phyloP scores from a whole-genome alignment of 345 rosid species.

The Populus nigra region DNA sequence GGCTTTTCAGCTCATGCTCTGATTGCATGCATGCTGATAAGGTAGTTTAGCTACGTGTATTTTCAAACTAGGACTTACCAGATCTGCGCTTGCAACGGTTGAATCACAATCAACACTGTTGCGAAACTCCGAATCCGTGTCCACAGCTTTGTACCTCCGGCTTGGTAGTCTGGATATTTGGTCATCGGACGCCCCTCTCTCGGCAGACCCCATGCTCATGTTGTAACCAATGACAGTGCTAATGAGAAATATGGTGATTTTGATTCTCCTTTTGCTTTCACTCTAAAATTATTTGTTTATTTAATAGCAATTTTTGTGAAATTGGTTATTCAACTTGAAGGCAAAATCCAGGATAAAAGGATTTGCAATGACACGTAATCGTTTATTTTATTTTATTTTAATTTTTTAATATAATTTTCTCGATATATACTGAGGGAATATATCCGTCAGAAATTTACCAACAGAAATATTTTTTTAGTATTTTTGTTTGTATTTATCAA shows the following conservation, averaged over 20 bases:
- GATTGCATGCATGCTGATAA: background rate
- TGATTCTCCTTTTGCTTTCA: no score
- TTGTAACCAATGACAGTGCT: conserved; percentile 87
- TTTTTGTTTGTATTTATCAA: no score
- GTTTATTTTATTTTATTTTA: no score
- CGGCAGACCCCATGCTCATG: conserved; percentile 78
- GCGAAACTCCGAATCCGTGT: conserved; percentile 26
- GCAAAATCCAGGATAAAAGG: background rate
- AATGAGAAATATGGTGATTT: conserved; percentile 15
- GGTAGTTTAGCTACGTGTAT: background rate
- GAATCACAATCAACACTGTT: conserved; percentile 32
- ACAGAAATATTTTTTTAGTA: no score
- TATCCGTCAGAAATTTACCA: no score
- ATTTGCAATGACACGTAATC: background rate
- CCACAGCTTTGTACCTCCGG: conserved; percentile 67
- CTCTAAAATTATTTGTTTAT: no score
- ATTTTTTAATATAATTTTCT: no score
- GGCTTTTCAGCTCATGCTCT: no score
- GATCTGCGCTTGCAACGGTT: conserved; percentile 36
- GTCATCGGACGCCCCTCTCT: conserved; percentile 85
- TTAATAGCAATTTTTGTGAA: background rate
- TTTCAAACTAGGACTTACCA: background rate
- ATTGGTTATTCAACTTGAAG: background rate
- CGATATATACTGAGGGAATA: no score
- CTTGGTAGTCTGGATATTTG: conserved; percentile 78